Conservation (phyloP, 257 asterid genomes). For the Solanum megistacrolobum region DNA sequence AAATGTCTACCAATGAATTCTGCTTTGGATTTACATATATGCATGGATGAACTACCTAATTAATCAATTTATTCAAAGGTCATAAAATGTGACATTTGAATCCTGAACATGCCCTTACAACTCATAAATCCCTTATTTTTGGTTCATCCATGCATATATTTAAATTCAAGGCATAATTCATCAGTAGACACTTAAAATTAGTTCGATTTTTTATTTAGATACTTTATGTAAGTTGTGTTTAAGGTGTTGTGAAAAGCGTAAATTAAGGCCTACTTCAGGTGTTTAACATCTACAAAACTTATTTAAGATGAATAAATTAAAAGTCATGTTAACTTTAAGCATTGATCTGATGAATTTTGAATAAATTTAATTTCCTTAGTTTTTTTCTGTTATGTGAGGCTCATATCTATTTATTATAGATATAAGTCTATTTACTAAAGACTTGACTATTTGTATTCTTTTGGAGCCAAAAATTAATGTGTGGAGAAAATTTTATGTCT, state of each 20-base stretch:
- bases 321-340: too few relatives aligned
- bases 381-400: background rate
- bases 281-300: too few relatives aligned
- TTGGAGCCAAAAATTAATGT: background rate
- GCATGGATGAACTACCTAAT: background rate
- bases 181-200: too few relatives aligned
- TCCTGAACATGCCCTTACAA: background rate
- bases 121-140: background rate
- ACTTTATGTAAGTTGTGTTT: rapidly evolving
- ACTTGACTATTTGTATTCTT: background rate
- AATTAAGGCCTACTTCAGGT: too few relatives aligned
- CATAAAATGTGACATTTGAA: background rate
- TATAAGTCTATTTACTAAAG: background rate
- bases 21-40: too few relatives aligned
- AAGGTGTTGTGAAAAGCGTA: background rate
- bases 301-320: background rate
- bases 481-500: background rate
- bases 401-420: background rate
- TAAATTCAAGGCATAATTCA: background rate
- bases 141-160: too few relatives aligned
- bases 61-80: background rate
- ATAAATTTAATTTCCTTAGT: too few relatives aligned
- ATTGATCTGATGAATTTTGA: background rate
- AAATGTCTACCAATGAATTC: too few relatives aligned
- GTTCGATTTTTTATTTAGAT: too few relatives aligned